Conservation (phyloP, 2,329 filamentous ascomycete genomes). For the Sporothrix luriei region DNA sequence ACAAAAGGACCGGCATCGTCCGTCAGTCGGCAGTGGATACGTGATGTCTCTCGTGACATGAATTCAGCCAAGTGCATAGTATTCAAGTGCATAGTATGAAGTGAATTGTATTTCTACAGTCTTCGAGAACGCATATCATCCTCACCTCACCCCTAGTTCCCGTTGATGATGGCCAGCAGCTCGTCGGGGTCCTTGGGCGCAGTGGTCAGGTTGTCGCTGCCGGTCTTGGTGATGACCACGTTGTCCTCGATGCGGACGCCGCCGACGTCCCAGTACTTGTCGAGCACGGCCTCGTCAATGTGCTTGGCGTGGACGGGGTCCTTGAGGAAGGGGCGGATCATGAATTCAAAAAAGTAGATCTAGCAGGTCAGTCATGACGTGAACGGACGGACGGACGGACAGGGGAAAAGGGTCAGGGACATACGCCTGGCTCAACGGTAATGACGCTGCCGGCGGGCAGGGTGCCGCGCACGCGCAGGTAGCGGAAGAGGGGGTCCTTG, state of each 20-base stretch:
- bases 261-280: conserved; percentile 80
- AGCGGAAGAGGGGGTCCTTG: conserved; percentile 80
- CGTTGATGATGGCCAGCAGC: conserved; percentile 58
- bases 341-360: conserved; percentile 91
- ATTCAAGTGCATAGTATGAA: too few species aligned
- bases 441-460: conserved; percentile 81
- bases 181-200: conserved; percentile 63
- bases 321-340: conserved; percentile 76
- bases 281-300: conserved; percentile 72
- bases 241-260: conserved; percentile 70
- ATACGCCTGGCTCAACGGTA: conserved; percentile 89
- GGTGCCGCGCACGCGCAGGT: conserved; percentile 75
- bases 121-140: background rate
- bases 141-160: conserved; percentile 1
- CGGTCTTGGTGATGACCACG: conserved; percentile 62
- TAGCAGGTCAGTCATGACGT: conserved; percentile 40
- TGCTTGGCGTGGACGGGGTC: conserved; percentile 72
- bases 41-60: background rate
- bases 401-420: conserved; percentile 40
- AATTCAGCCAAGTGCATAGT: background rate
- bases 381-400: background rate
- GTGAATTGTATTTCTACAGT: too few species aligned
- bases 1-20: background rate
- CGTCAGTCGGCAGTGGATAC: background rate
- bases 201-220: conserved; percentile 66